Evolutionary conservation across 2,329 filamentous ascomycete genomes (phyloP).

Genomic region (Ophiostoma populinum): DNA sequence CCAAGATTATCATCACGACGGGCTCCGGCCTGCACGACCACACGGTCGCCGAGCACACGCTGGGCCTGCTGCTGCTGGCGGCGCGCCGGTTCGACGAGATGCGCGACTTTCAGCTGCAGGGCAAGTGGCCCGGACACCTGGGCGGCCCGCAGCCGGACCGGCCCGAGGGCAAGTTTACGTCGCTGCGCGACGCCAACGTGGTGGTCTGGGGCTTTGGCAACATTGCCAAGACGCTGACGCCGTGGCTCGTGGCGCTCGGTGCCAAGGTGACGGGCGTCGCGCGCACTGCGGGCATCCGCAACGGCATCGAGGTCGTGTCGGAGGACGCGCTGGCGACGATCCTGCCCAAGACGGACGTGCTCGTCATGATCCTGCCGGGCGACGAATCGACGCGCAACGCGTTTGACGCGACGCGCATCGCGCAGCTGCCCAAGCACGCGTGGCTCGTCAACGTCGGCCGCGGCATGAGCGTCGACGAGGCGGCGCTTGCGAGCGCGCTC

Average conservation of each 20-base stretch:
- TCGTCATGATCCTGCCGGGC: constrained; percentile 31
- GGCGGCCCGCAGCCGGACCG: constrained; percentile 23
- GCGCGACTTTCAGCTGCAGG: constrained; percentile 27
- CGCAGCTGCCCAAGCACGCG: constrained; percentile 22
- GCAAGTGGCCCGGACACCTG: constrained; percentile 27
- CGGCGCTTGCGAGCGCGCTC: constrained; percentile 28
- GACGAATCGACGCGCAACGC: constrained; percentile 22
- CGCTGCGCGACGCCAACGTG: constrained; percentile 25
- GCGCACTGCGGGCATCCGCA: constrained; percentile 34
- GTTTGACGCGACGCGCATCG: constrained; percentile 22
- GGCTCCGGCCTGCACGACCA: constrained; percentile 29
- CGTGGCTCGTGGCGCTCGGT: constrained; percentile 26
- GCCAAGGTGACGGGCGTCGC: constrained; percentile 43
- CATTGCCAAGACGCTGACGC: constrained; percentile 27
- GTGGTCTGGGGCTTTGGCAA: constrained; percentile 32
- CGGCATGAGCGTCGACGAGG: constrained; percentile 31
- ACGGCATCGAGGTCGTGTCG: constrained; percentile 24
- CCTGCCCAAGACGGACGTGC: constrained; percentile 25
- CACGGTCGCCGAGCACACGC: constrained; percentile 30
- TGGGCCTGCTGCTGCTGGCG: constrained; percentile 23
- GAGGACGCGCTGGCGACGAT: constrained; percentile 23
- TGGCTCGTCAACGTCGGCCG: constrained; percentile 29
- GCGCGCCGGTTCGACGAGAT: constrained; percentile 25
- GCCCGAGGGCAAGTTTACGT: constrained; percentile 24
- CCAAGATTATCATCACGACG: constrained; percentile 22